These are phyloP conservation scores for Hyphochytrium catenoides DNA, from an alignment of 352 stramenopile genomes.

Conservation along the genomic window DNA sequence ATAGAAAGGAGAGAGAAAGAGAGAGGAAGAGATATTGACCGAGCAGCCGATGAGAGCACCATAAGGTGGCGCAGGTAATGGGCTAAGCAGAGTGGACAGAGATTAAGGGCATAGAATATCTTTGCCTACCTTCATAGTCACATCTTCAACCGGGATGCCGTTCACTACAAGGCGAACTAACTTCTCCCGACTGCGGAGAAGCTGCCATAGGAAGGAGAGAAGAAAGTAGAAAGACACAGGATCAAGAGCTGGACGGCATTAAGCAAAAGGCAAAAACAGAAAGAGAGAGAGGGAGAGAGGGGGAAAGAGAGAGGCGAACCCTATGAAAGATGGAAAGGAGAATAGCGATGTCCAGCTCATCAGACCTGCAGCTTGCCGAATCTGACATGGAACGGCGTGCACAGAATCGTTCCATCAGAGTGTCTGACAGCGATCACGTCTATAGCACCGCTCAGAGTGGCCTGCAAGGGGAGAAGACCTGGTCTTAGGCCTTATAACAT, in stretches of 20 bases:
- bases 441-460: conserved; percentile 32
- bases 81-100: too few relatives aligned
- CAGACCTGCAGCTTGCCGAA: conserved; percentile 31
- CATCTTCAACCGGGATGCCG: conserved; percentile 17
- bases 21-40: too few relatives aligned
- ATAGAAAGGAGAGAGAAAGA: too few relatives aligned
- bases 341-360: too few relatives aligned
- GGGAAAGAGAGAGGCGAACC: too few relatives aligned
- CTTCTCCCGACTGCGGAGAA: conserved; percentile 16
- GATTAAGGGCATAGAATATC: background rate
- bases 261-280: too few relatives aligned
- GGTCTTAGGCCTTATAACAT: background rate
- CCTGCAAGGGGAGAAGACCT: conserved; percentile 5
- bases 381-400: conserved; percentile 53
- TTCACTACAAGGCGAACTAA: conserved; percentile 23
- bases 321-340: too few relatives aligned
- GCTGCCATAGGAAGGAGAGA: conserved; percentile 3
- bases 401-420: conserved; percentile 23
- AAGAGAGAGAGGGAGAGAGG: too few relatives aligned
- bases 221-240: background rate
- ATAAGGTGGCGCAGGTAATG: too few relatives aligned
- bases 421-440: conserved; percentile 57
- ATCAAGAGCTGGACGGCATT: too few relatives aligned
- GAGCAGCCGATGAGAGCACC: too few relatives aligned
- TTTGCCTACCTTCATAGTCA: conserved; percentile 36